Conservation (phyloP, 306 rosid genomes). For the Cucumis melo region DNA sequence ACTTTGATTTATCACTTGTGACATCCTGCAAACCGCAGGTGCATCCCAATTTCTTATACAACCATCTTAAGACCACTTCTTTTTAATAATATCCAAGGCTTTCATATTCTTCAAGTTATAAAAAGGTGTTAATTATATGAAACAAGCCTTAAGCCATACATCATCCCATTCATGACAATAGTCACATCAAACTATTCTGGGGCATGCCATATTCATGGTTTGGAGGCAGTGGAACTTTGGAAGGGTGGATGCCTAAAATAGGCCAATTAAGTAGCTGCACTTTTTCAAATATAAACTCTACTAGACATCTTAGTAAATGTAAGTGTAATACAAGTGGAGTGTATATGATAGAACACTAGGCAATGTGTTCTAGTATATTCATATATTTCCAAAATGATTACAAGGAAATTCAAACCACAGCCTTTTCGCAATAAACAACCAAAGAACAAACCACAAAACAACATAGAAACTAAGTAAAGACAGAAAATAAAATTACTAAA, state of each 20-base stretch:
- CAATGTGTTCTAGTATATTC: no score
- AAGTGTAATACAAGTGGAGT: not conserved
- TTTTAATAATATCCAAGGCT: not conserved
- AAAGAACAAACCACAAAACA: no score
- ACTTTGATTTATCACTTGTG: slow-evolving; percentile 81
- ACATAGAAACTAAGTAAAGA: no score
- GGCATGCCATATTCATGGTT: not conserved
- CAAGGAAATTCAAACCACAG: no score
- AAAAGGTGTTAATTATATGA: not conserved
- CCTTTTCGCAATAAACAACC: no score
- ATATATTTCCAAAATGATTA: no score
- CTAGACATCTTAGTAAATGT: not conserved
- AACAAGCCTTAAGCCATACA: not conserved
- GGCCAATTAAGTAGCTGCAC: not conserved
- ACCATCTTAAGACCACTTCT: not conserved
- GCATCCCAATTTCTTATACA: not conserved
- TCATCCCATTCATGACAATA: not conserved
- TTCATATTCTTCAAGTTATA: not conserved
- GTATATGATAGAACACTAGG: no score
- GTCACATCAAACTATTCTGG: not conserved
- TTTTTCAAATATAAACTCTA: not conserved
- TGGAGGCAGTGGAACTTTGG: not conserved
- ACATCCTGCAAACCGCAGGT: slow-evolving; percentile 83
- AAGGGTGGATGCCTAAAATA: not conserved
- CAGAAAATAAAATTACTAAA: no score